Conservation (phyloP, 75 land plant species). For the Pinus taeda region DNA sequence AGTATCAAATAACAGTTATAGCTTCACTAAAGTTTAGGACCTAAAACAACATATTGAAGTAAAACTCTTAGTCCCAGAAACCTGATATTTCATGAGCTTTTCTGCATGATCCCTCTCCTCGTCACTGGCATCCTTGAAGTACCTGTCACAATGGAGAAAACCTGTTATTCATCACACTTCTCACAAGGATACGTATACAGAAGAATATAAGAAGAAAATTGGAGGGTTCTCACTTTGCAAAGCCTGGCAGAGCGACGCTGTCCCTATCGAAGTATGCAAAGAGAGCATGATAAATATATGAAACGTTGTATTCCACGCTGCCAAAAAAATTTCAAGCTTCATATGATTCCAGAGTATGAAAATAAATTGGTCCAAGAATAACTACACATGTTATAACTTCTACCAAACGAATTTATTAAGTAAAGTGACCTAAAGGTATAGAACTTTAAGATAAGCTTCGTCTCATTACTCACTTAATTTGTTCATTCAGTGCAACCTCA, state of each 20-base stretch:
- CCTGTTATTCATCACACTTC: too few species aligned
- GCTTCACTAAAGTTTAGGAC: neutral
- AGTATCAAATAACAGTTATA: neutral
- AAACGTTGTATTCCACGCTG: constrained; percentile 96
- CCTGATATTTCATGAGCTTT: constrained; percentile 90
- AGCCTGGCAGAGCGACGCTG: constrained; percentile 81
- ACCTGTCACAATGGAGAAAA: constrained; percentile 23
- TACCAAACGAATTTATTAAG: too few species aligned
- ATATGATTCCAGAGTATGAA: too few species aligned
- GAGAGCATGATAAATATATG: constrained; percentile 86
- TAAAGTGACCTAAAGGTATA: too few species aligned
- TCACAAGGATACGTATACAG: too few species aligned
- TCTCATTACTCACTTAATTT: neutral
- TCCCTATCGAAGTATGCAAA: constrained; percentile 90
- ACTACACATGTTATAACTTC: too few species aligned
- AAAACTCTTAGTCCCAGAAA: constrained; percentile 1
- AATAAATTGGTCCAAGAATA: too few species aligned
- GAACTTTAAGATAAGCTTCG: too few species aligned
- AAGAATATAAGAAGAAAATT: too few species aligned
- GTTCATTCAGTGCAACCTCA: constrained; percentile 57
- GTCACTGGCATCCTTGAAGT: constrained; percentile 85
- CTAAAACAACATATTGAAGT: neutral
- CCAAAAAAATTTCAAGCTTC: neutral
- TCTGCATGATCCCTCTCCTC: constrained; percentile 87
- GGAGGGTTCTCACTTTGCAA: constrained; percentile 60